A percentile compares a stretch with the other conserved stretches of the same genome.
These are phyloP conservation scores for Fonsecaea multimorphosa DNA, from an alignment of 2,329 filamentous ascomycete species.

Conservation along the genomic window DNA sequence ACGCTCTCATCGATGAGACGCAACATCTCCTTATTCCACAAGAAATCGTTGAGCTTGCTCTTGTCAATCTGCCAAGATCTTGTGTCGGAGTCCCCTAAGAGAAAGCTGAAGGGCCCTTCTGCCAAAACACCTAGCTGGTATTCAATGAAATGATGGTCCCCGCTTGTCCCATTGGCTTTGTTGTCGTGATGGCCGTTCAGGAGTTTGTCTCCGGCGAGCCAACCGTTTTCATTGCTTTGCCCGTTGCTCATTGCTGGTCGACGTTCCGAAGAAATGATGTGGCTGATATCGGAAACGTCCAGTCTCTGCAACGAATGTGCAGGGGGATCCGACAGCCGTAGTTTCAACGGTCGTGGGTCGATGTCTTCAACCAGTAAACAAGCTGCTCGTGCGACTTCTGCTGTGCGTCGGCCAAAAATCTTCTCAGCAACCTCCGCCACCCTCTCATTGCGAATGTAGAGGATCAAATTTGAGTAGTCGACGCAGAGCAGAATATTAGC, in stretches of 20 bases:
- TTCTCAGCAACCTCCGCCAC: constrained; percentile 25
- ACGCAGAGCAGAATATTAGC: constrained; percentile 26
- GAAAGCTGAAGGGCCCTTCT: constrained; percentile 49
- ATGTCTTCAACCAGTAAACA: constrained; percentile 57
- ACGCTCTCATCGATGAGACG: constrained; percentile 59
- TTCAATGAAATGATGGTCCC: constrained; percentile 18
- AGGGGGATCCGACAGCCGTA: constrained; percentile 8
- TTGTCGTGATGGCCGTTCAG: constrained; percentile 24
- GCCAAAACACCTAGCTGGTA: constrained; percentile 58
- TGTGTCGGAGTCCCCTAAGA: constrained; percentile 50
- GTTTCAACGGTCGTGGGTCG: constrained; percentile 32
- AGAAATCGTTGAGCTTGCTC: constrained; percentile 68
- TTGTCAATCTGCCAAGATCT: constrained; percentile 88
- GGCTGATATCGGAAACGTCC: constrained; percentile 22
- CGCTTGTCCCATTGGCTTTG: constrained; percentile 15
- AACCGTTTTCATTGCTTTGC: constrained; percentile 14
- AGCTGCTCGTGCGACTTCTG: constrained; percentile 29
- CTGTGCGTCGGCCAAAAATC: constrained; percentile 21
- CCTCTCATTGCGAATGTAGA: constrained; percentile 28
- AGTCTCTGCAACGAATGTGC: constrained; percentile 14
- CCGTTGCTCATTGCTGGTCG: constrained; percentile 5
- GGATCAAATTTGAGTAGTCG: constrained; percentile 30
- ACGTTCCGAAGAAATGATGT: constrained; percentile 1
- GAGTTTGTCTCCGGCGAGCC: neutral
- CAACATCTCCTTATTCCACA: constrained; percentile 81